Base-by-base conservation (phyloP, 305 asterid species). In the Rubia tinctorum region DNA sequence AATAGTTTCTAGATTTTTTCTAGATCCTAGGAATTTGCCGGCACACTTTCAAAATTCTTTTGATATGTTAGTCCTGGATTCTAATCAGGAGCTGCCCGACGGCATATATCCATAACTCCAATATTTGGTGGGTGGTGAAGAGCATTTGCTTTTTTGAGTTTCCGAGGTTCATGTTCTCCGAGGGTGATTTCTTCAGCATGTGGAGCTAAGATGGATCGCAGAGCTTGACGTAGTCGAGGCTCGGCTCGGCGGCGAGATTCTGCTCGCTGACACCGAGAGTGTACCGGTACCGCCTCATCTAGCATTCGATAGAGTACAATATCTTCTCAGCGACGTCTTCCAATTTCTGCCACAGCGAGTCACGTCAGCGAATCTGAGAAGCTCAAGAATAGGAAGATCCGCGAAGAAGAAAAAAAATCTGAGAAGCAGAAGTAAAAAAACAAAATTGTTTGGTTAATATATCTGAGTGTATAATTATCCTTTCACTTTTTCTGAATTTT, bases 191-290 rank as follows among this genome's bases (percentile, higher is more conserved):
- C 79, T 86, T 90, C 56, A 93, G 77, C 10, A 83, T 77, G 80
- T 86, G 97, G 5, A 93, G 83, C 76, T 82, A 90, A 25, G 83
- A n/a, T 69, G 98, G 98, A 82, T 83, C 89, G 85, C 93, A 88
- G 76, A 93, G 78, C 37, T 17, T 75, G 69, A 90, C 97, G 85
- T 89, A 93, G 73, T 89, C 77, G 23, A 93, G 84, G 84, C 95
- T 78, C 60, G 98, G 97, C 80, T 93, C 90, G 1, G 93, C 95
- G 88, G 78, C 40, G 66, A 89, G 84, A 30, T 93, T 93, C 70
- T 97, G 98, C 83, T 93, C 97, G 1, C 98, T 97, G 70, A 93
- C 78, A 7, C 98, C 98, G n/a, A 93, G 72, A 5, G 96, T 93
- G 84, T 76, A 93, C 39, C 91, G 91, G 30, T 85, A 81, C 43